Evolutionary conservation across 352 stramenopile genomes (phyloP), one percentile per base, ranked within the genome.

Genomic region (Phytophthora fragariaefolia): DNA sequence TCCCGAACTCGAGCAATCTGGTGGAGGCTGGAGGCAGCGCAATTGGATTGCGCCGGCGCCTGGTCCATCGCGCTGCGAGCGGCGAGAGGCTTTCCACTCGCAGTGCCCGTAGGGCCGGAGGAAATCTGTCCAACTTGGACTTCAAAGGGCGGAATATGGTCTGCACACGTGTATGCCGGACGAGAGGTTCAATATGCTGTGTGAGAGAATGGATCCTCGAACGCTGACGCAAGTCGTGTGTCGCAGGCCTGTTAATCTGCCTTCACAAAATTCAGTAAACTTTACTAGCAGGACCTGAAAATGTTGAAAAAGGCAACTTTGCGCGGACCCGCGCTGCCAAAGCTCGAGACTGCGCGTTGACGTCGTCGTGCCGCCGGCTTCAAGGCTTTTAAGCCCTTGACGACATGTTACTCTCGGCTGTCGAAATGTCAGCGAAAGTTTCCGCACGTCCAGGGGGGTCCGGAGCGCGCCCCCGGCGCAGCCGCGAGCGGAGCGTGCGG

Each of bases 251-350:
- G 53, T 69, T 53, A 38, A 58, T 46, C 47, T 47, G 47, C 53
- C 56, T 59, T 51, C 47, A 55, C 30, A 51, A 18, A 48, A 57
- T n/a, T n/a, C n/a, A n/a, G n/a, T n/a, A n/a, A n/a, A n/a, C n/a
- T n/a, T n/a, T n/a, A n/a, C n/a, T n/a, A n/a, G n/a, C n/a, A n/a
- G n/a, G n/a, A n/a, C n/a, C n/a, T n/a, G n/a, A n/a, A n/a, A n/a
- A n/a, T n/a, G n/a, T n/a, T n/a, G n/a, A 38, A 58, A 67, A 61
- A 62, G 60, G 60, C 60, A 67, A 66, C 58, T 55, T 58, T 34
- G 38, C 4, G 10, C 30, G 6, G 43, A 40, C 34, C 36, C 10
- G 32, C 49, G 12, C n/a, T 69, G 52, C 42, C 60, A 62, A 42
- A n/a, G n/a, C n/a, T n/a, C 36, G 32, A 69, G 28, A 17, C 2